Conservation (phyloP, 2,329 filamentous ascomycete genomes). For the Ambrosiella cleistominuta region DNA sequence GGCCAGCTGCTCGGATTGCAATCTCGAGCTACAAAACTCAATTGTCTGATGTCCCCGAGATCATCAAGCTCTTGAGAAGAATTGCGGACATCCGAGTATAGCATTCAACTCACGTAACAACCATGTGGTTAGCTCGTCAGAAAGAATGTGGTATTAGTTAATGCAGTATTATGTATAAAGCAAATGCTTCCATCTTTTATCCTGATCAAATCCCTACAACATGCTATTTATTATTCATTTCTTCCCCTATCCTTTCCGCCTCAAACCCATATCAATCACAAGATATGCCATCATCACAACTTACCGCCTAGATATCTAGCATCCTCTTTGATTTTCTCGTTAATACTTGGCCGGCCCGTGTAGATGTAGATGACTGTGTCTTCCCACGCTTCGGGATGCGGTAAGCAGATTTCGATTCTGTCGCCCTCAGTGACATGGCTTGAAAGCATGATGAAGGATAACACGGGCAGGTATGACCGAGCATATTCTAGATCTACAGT, state of each 20-base stretch:
- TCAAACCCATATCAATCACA: not conserved
- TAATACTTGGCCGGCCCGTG: slow-evolving; percentile 30
- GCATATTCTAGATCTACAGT: slow-evolving; percentile 30
- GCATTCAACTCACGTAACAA: no score
- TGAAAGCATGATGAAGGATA: slow-evolving; percentile 37
- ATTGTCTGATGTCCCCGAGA: slow-evolving; percentile 43
- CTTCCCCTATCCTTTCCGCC: no score
- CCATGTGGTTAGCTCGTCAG: no score
- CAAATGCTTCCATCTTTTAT: no score
- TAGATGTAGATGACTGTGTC: slow-evolving; percentile 39
- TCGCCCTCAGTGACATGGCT: slow-evolving; percentile 34
- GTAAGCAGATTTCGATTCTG: slow-evolving; percentile 38
- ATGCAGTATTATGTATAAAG: no score
- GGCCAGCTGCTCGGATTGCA: slow-evolving; percentile 62
- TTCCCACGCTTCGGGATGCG: slow-evolving; percentile 36
- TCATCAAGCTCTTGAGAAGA: slow-evolving; percentile 48
- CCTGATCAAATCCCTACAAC: no score
- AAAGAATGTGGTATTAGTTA: no score
- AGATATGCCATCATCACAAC: not conserved
- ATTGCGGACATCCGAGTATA: slow-evolving; percentile 19
- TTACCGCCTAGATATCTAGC: slow-evolving; percentile 37
- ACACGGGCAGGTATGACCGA: slow-evolving; percentile 31
- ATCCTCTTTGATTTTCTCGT: slow-evolving; percentile 31
- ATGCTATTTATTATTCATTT: no score
- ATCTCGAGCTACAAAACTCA: slow-evolving; percentile 73